phyloP scores from a whole-genome alignment of 2,329 filamentous ascomycete species.

The Trichophaea hybrida region DNA sequence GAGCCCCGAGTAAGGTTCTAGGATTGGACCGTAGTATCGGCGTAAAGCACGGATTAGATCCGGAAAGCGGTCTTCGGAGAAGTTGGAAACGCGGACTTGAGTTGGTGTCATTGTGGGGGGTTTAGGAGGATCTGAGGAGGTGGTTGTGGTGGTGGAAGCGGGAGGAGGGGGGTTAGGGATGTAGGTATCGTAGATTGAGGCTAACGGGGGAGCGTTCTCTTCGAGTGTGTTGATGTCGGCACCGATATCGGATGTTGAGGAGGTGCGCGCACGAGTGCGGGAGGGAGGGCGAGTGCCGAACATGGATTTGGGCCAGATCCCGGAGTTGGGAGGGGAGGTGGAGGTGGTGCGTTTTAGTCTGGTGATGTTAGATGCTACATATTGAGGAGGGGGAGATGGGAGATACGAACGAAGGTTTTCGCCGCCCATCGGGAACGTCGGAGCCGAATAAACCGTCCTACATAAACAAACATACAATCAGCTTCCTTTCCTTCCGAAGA shows the following conservation, averaged over 20 bases:
- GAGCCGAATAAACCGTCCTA: slow-evolving; percentile 6
- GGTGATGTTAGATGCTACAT: neutral
- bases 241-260: slow-evolving; percentile 18
- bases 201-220: slow-evolving; percentile 15
- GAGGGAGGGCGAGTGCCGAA: slow-evolving; percentile 22
- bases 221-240: slow-evolving; percentile 7
- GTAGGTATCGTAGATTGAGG: slow-evolving; percentile 21
- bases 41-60: slow-evolving; percentile 20
- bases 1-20: slow-evolving; percentile 21
- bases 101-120: slow-evolving; percentile 19
- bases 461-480: slow-evolving; percentile 12
- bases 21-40: slow-evolving; percentile 20
- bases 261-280: slow-evolving; percentile 20
- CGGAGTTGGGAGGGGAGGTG: slow-evolving; percentile 14
- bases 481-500: neutral
- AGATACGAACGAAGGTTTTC: slow-evolving; percentile 15
- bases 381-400: no score
- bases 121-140: slow-evolving; percentile 28
- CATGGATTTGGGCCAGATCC: slow-evolving; percentile 21
- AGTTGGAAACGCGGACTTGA: slow-evolving; percentile 22
- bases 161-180: neutral
- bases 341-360: slow-evolving; percentile 17
- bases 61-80: slow-evolving; percentile 19
- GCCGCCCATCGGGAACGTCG: slow-evolving; percentile 16
- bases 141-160: neutral